These are phyloP conservation scores for Flaveria linearis DNA, from an alignment of 129 eudicot species.

Conservation along the genomic window DNA sequence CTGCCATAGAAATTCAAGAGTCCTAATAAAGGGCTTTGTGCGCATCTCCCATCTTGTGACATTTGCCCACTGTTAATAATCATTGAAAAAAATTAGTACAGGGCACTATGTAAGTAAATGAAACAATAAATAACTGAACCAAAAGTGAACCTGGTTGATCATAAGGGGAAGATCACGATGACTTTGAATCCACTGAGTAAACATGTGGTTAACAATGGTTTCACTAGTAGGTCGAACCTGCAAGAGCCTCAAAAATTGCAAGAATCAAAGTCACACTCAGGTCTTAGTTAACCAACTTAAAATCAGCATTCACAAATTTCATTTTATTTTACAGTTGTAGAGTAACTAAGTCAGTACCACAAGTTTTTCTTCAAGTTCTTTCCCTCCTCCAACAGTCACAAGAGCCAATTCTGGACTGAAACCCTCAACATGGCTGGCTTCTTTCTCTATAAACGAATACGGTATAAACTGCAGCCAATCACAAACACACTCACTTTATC, in stretches of 20 bases:
- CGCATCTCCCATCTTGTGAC: constrained; percentile 99
- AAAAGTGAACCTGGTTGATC: constrained; percentile 80
- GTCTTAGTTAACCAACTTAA: constrained; percentile 22
- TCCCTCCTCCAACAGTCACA: constrained; percentile 99
- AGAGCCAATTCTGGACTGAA: constrained; percentile 97
- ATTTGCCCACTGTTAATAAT: constrained; percentile 79
- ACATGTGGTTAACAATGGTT: constrained; percentile 99
- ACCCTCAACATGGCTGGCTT: constrained; percentile 98
- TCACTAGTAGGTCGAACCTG: constrained; percentile 99
- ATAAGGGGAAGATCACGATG: constrained; percentile 98
- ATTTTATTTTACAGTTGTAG: neutral
- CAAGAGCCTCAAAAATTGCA: constrained; percentile 90
- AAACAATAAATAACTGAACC: constrained; percentile 2
- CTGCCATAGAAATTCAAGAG: constrained; percentile 98
- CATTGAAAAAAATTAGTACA: neutral
- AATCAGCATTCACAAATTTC: constrained; percentile 20
- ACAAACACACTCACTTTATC: constrained; percentile 11
- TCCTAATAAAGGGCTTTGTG: constrained; percentile 92
- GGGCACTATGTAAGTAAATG: constrained; percentile 3
- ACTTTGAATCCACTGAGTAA: constrained; percentile 99
- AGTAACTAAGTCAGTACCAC: constrained; percentile 61
- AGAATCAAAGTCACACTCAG: constrained; percentile 79
- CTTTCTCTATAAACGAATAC: constrained; percentile 95
- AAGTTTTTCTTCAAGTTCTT: constrained; percentile 99
- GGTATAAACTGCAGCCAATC: constrained; percentile 79